Evolutionary conservation across 257 asterid species (phyloP).

Genomic region (Solanum rostratum): DNA sequence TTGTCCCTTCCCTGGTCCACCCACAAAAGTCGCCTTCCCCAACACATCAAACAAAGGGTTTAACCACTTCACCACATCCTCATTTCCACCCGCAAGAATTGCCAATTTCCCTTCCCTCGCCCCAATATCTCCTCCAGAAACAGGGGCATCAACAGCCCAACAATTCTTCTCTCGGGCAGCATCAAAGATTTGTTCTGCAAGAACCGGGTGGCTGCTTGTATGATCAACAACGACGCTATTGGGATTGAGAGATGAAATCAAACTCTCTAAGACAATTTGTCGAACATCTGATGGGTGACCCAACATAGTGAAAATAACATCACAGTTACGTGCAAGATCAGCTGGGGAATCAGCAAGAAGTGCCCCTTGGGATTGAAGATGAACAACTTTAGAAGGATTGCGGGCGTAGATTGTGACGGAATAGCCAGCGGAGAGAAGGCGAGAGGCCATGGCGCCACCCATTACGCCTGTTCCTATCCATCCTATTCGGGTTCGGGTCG

Average conservation of each 20-base stretch:
- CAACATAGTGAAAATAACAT: slow-evolving; percentile 67
- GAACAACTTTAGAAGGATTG: slow-evolving; percentile 41
- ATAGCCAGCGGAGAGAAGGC: slow-evolving; percentile 78
- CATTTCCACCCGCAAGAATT: slow-evolving; percentile 60
- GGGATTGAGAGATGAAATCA: slow-evolving; percentile 40
- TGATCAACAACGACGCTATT: slow-evolving; percentile 53
- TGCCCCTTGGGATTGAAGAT: slow-evolving; percentile 70
- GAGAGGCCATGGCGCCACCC: slow-evolving; percentile 84
- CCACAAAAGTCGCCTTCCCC: slow-evolving; percentile 58
- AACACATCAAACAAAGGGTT: slow-evolving; percentile 50
- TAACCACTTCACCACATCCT: slow-evolving; percentile 58
- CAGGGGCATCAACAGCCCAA: slow-evolving; percentile 68
- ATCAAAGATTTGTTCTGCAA: slow-evolving; percentile 37
- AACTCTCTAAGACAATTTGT: slow-evolving; percentile 32
- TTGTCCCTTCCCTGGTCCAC: slow-evolving; percentile 78
- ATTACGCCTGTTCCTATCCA: slow-evolving; percentile 90
- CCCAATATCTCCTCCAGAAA: slow-evolving; percentile 82
- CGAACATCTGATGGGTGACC: slow-evolving; percentile 92
- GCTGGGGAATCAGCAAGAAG: slow-evolving; percentile 30
- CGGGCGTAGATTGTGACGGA: slow-evolving; percentile 63
- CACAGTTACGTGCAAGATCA: slow-evolving; percentile 37
- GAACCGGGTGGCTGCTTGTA: slow-evolving; percentile 66
- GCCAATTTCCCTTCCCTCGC: slow-evolving; percentile 62
- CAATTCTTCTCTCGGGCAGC: slow-evolving; percentile 38
- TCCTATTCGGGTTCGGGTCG: slow-evolving; percentile 60